Conservation (phyloP, 192 early-diverging fungal species). For the Coemansia furcata region DNA sequence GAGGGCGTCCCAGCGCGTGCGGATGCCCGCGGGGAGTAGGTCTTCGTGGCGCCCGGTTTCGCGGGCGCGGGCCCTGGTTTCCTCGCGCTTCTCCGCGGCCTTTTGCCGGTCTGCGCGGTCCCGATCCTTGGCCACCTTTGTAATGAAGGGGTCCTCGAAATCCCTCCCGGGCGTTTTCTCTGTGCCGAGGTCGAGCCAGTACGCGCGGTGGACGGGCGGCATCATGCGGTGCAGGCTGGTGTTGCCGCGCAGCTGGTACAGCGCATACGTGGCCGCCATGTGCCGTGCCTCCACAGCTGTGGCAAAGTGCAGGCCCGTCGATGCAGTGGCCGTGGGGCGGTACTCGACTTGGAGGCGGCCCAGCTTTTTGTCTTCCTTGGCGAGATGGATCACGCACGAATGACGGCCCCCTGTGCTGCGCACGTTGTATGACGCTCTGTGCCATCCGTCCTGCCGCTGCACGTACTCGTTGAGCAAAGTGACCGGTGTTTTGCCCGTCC, state of each 20-base stretch:
- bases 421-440: constrained; percentile 66
- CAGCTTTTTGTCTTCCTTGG: constrained; percentile 30
- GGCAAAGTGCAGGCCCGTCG: not conserved
- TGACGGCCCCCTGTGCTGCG: constrained; percentile 44
- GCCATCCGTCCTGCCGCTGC: constrained; percentile 64
- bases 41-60: constrained; percentile 42
- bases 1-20: constrained; percentile 37
- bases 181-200: constrained; percentile 67
- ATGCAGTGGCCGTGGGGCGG: constrained; percentile 9
- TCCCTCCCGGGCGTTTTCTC: constrained; percentile 44
- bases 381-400: constrained; percentile 43
- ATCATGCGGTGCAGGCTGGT: constrained; percentile 68
- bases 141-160: constrained; percentile 82
- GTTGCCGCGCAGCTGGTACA: constrained; percentile 67
- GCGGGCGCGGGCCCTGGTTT: constrained; percentile 42
- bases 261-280: constrained; percentile 71
- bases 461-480: constrained; percentile 76
- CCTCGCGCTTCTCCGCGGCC: constrained; percentile 9
- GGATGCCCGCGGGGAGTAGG: constrained; percentile 11
- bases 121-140: constrained; percentile 49
- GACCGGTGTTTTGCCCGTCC: constrained; percentile 87
- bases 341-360: constrained; percentile 20
- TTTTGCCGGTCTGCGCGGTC: constrained; percentile 13
- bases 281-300: constrained; percentile 62
- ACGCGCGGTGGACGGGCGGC: constrained; percentile 68